Conservation (phyloP, 805 yeast genomes). For the Metschnikowia drakensbergensis region DNA sequence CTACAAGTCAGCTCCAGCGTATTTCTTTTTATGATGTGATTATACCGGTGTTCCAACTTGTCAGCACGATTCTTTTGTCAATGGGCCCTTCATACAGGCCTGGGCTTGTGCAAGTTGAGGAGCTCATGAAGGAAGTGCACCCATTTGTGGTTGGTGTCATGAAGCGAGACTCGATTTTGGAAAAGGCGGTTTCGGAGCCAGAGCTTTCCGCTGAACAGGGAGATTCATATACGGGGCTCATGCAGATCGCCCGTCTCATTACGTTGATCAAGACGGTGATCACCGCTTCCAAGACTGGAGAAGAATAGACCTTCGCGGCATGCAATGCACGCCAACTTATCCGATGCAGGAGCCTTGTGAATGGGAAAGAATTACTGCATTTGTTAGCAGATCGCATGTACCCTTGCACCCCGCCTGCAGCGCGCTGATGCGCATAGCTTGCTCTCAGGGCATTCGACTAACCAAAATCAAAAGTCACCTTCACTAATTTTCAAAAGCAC, state of each 20-base stretch:
- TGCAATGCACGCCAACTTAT: conserved; percentile 1
- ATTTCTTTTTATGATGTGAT: conserved; percentile 64
- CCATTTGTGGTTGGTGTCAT: conserved; percentile 58
- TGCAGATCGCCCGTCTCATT: conserved; percentile 42
- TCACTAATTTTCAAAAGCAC: no score
- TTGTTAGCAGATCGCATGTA: not conserved
- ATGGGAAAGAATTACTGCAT: not conserved
- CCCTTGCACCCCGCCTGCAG: not conserved
- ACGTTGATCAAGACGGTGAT: conserved; percentile 14
- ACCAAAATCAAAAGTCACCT: no score
- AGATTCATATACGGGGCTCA: conserved; percentile 36
- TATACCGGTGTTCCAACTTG: conserved; percentile 69
- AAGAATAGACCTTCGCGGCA: conserved; percentile 2
- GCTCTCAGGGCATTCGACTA: not conserved
- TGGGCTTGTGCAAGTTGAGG: conserved; percentile 50
- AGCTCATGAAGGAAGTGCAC: conserved; percentile 49
- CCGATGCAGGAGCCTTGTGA: conserved; percentile 1
- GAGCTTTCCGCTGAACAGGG: conserved; percentile 23
- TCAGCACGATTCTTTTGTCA: conserved; percentile 63
- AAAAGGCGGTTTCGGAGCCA: conserved; percentile 11
- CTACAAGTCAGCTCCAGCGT: conserved; percentile 2
- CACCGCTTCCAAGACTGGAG: conserved; percentile 8
- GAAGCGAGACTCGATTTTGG: conserved; percentile 50
- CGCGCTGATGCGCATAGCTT: not conserved
- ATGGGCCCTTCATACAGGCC: conserved; percentile 72